Conservation (phyloP, 2,329 filamentous ascomycete genomes). For the Penicillium carneum region DNA sequence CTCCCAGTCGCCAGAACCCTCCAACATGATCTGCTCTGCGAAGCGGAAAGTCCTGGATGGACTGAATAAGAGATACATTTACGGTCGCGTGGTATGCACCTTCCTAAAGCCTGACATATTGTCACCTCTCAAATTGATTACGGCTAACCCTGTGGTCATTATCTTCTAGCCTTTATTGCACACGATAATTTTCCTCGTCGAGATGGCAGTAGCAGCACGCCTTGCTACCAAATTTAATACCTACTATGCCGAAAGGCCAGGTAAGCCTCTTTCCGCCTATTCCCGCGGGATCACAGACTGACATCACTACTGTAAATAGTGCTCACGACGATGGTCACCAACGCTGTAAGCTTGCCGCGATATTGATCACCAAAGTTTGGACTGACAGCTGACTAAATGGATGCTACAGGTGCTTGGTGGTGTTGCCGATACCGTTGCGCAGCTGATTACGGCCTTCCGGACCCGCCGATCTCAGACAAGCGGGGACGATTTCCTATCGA, state of each 20-base stretch:
- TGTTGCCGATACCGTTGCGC: slow-evolving; percentile 93
- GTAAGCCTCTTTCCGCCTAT: slow-evolving; percentile 57
- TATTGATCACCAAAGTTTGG: neutral
- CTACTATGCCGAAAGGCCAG: slow-evolving; percentile 89
- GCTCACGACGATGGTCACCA: slow-evolving; percentile 98
- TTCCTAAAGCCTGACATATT: neutral
- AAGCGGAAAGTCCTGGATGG: slow-evolving; percentile 54
- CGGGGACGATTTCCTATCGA: slow-evolving; percentile 74
- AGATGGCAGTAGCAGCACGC: slow-evolving; percentile 84
- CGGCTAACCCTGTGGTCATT: slow-evolving; percentile 26
- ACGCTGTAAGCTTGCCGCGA: slow-evolving; percentile 68
- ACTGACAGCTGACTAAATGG: slow-evolving; percentile 23
- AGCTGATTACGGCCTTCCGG: slow-evolving; percentile 81
- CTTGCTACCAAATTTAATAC: slow-evolving; percentile 87
- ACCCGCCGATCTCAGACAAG: slow-evolving; percentile 66
- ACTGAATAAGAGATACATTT: slow-evolving; percentile 58
- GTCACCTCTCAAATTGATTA: slow-evolving; percentile 2
- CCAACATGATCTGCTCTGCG: slow-evolving; percentile 51
- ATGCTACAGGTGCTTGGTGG: slow-evolving; percentile 75
- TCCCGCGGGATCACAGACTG: slow-evolving; percentile 20
- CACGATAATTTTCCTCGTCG: slow-evolving; percentile 80
- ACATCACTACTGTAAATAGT: slow-evolving; percentile 60
- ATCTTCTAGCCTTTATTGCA: slow-evolving; percentile 80
- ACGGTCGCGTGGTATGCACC: slow-evolving; percentile 52
- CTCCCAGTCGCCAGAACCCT: slow-evolving; percentile 29